Evolutionary conservation across 306 rosid genomes (phyloP), one percentile per base, ranked within the genome.

Genomic region (Fragaria nilgerrensis): DNA sequence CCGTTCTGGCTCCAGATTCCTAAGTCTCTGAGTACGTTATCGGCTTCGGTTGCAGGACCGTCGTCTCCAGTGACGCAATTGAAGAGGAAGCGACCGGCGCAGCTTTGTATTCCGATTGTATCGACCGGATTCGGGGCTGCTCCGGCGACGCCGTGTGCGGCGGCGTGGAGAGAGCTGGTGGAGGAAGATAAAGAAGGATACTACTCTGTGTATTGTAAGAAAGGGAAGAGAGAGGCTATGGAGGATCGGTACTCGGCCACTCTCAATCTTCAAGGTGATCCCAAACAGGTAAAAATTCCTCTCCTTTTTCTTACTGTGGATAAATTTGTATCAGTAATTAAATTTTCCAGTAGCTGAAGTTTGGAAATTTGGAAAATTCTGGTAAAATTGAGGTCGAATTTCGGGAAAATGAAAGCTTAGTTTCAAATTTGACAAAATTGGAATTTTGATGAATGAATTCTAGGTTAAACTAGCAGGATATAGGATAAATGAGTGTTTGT

Each of bases 61-160:
- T 68, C 89, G 16, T 86, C 97, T 2, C 87, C 91, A 0, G 83
- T 36, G 65, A 8, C 97, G 66, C 85, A 86, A 11, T 80, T 89
- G 90, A 95, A 95, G 89, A 89, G 99, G 86, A 95, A 95, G 78
- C 82, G 99, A 68, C 99, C 99, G 1, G 74, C 90, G 1, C 88
- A 84, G 86, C 87, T 95, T 70, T 90, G 82, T 45, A 90, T 95
- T 82, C 99, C 99, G 14, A 86, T 86, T 61, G 76, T 84, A 2
- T 83, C 96, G 20, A 48, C 80, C 66, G 22, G 80, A 52, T 85
- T 89, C 12, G 85, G 75, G 23, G 87, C 66, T 70, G 82, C 81
- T 72, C 85, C 89, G 44, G 68, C 76, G 72, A 79, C 84, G 75
- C 92, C 91, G 34, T 90, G 85, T 0, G n/a, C 81, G 74, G 78